A percentile compares a stretch with the other conserved stretches of the same genome.
Conservation (phyloP, 768 basidiomycete genomes). For the Leccinellum luteum region DNA sequence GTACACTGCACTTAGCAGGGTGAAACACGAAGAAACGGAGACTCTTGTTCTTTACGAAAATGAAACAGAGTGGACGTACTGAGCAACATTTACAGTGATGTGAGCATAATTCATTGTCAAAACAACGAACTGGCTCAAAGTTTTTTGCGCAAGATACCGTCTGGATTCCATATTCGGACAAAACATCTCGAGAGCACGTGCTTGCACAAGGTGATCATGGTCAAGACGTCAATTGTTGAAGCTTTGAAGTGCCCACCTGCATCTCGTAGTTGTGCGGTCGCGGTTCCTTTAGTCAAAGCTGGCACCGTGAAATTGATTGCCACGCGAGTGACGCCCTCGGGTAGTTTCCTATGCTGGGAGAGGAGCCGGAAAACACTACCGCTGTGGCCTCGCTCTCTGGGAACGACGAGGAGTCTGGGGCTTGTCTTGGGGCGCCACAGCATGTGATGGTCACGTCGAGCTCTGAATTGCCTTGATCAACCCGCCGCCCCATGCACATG, state of each 20-base stretch:
- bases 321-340: constrained; percentile 5
- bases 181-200: constrained; percentile 25
- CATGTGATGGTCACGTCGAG: not conserved
- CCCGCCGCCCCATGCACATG: not conserved
- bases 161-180: constrained; percentile 27
- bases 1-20: not conserved
- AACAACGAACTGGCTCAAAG: constrained; percentile 12
- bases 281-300: constrained; percentile 14
- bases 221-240: constrained; percentile 26
- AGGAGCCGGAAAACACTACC: constrained; percentile 12
- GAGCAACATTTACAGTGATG: not conserved
- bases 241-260: constrained; percentile 27
- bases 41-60: too few species aligned
- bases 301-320: constrained; percentile 7
- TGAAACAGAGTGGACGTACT: not conserved
- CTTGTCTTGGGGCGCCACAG: not conserved
- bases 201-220: constrained; percentile 20
- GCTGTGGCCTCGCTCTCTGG: constrained; percentile 8
- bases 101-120: too few species aligned
- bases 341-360: constrained; percentile 9
- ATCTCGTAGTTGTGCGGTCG: constrained; percentile 4
- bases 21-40: not conserved
- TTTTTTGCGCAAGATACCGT: constrained; percentile 15
- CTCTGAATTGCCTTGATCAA: not conserved
- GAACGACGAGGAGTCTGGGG: not conserved